A percentile compares a stretch with the other conserved stretches of the same genome.
These are phyloP conservation scores for Trichoderma sp. DNA, from an alignment of 2,329 filamentous ascomycete genomes.

Conservation along the genomic window DNA sequence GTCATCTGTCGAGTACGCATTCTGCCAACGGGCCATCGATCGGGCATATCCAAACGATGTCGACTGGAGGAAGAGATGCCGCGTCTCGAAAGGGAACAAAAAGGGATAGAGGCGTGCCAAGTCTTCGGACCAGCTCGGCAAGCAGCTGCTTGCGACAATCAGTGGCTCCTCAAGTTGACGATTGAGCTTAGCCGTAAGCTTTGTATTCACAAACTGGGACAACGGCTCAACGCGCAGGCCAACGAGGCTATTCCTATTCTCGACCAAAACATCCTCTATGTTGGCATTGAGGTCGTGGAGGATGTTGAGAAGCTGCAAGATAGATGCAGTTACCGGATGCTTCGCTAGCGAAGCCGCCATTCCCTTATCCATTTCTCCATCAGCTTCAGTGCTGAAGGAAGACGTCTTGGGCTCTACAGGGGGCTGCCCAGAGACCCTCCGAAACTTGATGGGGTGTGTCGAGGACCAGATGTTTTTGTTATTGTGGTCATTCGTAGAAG, in stretches of 20 bases:
- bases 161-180: constrained; percentile 93
- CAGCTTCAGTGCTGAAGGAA: constrained; percentile 44
- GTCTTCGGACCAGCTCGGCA: constrained; percentile 95
- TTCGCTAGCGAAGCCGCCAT: constrained; percentile 79
- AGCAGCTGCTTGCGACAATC: constrained; percentile 93
- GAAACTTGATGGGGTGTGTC: constrained; percentile 89
- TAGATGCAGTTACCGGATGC: constrained; percentile 79
- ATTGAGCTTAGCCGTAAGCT: constrained; percentile 95
- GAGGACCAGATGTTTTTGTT: constrained; percentile 83
- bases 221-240: constrained; percentile 77
- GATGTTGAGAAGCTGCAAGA: constrained; percentile 82
- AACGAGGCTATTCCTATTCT: constrained; percentile 64
- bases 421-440: constrained; percentile 77
- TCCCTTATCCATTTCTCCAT: constrained; percentile 54
- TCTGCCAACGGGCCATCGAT: constrained; percentile 98
- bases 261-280: constrained; percentile 81
- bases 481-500: constrained; percentile 58
- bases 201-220: constrained; percentile 96
- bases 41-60: constrained; percentile 97
- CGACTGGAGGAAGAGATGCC: constrained; percentile 93
- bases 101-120: constrained; percentile 91
- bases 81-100: constrained; percentile 95
- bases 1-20: constrained; percentile 77
- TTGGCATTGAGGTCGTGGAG: constrained; percentile 91
- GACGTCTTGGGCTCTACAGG: constrained; percentile 68